Conservation (phyloP, 306 rosid genomes). For the Malus fusca region DNA sequence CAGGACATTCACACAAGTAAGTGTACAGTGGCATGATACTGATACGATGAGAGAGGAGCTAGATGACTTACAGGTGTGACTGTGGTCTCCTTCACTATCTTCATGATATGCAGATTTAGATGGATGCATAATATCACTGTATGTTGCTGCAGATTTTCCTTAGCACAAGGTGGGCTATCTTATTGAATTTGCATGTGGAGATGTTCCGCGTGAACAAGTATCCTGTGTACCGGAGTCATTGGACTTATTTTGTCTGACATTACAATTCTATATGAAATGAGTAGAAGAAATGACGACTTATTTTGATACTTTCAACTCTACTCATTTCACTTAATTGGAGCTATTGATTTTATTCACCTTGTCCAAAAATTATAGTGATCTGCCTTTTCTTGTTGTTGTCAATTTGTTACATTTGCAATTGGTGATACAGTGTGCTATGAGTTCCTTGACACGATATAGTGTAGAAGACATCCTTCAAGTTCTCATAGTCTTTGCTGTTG, state of each 20-base stretch:
- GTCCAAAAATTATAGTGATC: background rate
- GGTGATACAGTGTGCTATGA: constrained; percentile 8
- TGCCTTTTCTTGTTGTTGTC: background rate
- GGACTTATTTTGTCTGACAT: background rate
- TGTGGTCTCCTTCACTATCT: constrained; percentile 13
- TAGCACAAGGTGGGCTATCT: constrained; percentile 97
- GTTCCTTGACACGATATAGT: constrained; percentile 74
- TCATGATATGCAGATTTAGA: background rate
- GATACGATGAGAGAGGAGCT: constrained; percentile 98
- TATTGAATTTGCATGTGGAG: constrained; percentile 95
- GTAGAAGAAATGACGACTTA: background rate
- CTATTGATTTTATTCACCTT: background rate
- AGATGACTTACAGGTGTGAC: constrained; percentile 82
- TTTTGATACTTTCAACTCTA: background rate
- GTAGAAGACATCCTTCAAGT: constrained; percentile 97
- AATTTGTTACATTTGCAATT: background rate
- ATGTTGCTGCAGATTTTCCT: constrained; percentile 68
- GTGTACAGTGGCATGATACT: constrained; percentile 96
- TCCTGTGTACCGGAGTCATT: constrained; percentile 36
- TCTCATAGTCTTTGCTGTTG: constrained; percentile 91
- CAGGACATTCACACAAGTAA: constrained; percentile 98
- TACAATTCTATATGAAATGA: background rate
- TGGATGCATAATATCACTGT: background rate
- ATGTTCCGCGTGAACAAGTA: constrained; percentile 99
- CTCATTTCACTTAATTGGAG: background rate